phyloP scores from a whole-genome alignment of 202 grass and related monocot species.

The Bolboschoenoplectus hybrid region DNA sequence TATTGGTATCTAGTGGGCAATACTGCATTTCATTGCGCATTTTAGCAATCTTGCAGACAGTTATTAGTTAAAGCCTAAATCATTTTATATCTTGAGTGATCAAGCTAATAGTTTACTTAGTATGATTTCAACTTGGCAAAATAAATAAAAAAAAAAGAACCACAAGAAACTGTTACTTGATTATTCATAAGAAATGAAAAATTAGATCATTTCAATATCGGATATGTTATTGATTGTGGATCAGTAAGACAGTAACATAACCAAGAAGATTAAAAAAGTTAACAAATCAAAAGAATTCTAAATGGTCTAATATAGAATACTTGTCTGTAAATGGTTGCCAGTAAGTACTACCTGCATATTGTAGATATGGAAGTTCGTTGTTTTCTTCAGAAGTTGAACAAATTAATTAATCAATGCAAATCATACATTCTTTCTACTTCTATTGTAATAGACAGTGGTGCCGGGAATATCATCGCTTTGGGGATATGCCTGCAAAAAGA shows the following conservation, averaged over 20 bases:
- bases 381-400: background rate
- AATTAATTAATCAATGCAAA: background rate
- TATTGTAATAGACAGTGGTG: background rate
- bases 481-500: background rate
- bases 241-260: background rate
- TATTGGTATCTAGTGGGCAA: background rate
- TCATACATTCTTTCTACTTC: background rate
- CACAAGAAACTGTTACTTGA: background rate
- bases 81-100: background rate
- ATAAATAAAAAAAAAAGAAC: background rate
- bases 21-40: background rate
- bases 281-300: background rate
- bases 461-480: background rate
- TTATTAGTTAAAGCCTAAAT: constrained; percentile 7
- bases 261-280: background rate
- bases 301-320: background rate
- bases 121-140: background rate
- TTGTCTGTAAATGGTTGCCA: background rate
- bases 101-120: background rate
- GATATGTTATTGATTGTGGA: background rate
- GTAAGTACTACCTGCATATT: background rate
- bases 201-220: background rate
- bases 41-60: constrained; percentile 7
- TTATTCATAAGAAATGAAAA: background rate
- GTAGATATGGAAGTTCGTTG: background rate